These are phyloP conservation scores for Phlebiopsis gigantea DNA, from an alignment of 768 basidiomycete species.

Conservation along the genomic window DNA sequence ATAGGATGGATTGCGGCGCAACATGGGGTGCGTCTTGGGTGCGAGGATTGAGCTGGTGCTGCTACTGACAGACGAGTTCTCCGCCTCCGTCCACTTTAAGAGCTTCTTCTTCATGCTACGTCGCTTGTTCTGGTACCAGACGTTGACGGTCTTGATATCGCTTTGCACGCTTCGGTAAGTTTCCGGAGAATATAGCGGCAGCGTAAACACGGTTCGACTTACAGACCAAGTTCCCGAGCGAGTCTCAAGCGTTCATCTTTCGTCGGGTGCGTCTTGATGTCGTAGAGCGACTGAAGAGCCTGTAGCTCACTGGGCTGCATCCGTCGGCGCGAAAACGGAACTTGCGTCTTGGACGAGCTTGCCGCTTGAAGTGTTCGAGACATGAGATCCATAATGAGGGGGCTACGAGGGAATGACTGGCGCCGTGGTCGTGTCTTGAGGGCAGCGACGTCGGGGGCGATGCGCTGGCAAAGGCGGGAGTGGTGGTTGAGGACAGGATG, in stretches of 20 bases:
- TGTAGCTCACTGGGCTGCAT: conserved; percentile 28
- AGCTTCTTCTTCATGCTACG: conserved; percentile 41
- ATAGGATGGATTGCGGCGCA: conserved; percentile 14
- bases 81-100: conserved; percentile 18
- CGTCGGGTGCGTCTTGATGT: conserved; percentile 34
- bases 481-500: background rate
- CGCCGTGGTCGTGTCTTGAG: background rate
- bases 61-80: conserved; percentile 8
- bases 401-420: background rate
- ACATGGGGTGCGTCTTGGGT: conserved; percentile 11
- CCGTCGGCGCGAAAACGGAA: conserved; percentile 3
- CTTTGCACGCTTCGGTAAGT: conserved; percentile 20
- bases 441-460: background rate
- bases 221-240: conserved; percentile 36
- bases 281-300: conserved; percentile 31
- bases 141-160: conserved; percentile 46
- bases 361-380: background rate
- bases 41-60: background rate
- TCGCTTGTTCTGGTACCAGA: conserved; percentile 83
- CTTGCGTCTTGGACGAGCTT: background rate
- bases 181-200: background rate
- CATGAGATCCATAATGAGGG: conserved; percentile 4
- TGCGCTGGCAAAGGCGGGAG: background rate
- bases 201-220: conserved; percentile 10
- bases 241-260: conserved; percentile 37